Evolutionary conservation across 257 asterid genomes (phyloP), one percentile per base, ranked within the genome.

Genomic region (Rhazya stricta): DNA sequence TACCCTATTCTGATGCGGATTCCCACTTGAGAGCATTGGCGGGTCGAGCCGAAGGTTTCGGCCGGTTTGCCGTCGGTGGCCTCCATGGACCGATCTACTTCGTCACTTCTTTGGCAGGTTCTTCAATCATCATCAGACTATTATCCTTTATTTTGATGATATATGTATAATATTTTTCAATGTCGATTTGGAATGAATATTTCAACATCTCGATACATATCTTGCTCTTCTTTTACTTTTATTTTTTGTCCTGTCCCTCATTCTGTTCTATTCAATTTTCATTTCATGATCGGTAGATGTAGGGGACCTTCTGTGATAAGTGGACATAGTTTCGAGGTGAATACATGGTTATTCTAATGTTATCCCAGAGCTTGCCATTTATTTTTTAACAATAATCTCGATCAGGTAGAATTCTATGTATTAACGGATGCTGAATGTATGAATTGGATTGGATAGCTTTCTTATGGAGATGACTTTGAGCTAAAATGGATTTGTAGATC

Each of bases 31-130:
- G 91, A 76, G 84, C 81, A 32, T 43, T 93, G 68, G 90, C 98
- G 27, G 93, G 86, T 65, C 87, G 84, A 72, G 98, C 98, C 42
- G 97, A 93, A 88, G 98, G 97, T 45, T 93, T 91, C 84, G 98
- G 98, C 25, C 87, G 91, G 61, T 81, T 62, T 48, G 74, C 98
- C 9, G 74, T 87, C 79, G 98, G 97, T 77, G 98, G 97, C 62
- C 82, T 78, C n/a, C 71, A 89, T 67, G 96, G 97, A 79, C 88
- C 79, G 53, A 82, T 88, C 45, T 87, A 85, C 84, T 62, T 67
- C 46, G 98, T 91, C 83, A 89, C 88, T 80, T 74, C 86, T 63
- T 81, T 93, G 25, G 79, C 88, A 15, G 98, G 98, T 91, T 68
- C 62, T 60, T 63, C 53, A 13, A 30, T 32, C 13, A 18, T 83